Base-by-base conservation (phyloP, 345 rosid genomes). In the Turnera subulata region DNA sequence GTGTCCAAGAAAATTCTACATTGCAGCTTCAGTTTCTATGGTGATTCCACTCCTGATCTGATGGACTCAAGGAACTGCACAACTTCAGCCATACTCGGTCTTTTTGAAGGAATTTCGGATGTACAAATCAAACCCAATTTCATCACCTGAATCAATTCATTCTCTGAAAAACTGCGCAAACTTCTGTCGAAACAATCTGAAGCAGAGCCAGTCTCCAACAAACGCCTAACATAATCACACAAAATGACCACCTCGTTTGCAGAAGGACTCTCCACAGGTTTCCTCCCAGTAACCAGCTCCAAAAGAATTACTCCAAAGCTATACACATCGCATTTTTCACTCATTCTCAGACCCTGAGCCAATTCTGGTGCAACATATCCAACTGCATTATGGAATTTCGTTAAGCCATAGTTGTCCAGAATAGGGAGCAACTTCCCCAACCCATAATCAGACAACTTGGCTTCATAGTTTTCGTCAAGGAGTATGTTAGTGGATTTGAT, bases 351-450 rank as follows among this genome's bases (percentile, higher is more conserved):
- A 53, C 94, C 78, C 68, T 86, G 90, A 64, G 94, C 85, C 75
- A 93, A 63, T 75, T 93, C 99, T 1, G 99, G 99, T 11, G 99
- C 97, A n/a, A 93, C 90, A 74, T 84, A 93, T 24, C 99, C 99
- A 40, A 87, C 92, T n/a, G 96, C 86, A 68, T 78, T 87, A 63
- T 89, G 97, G 64, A 78, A 84, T 55, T 76, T 86, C 40, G 89
- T 84, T 56, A 78, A 62, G n/a, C 96, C 83, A 4, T 81, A 64
- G 55, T 84, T 82, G 70, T 93, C 94, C 53, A 85, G 66, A 54
- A 93, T 73, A 15, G 99, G 96, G 16, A 93, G 95, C 61, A 93
- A 73, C 67, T 80, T 89, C 50, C 69, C 91, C 38, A 93, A 50
- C 15, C 97, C 99, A 21, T 85, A 89, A 67, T 93, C 99, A 0